These are phyloP conservation scores for Colletotrichum brevisporum DNA, from an alignment of 2,329 filamentous ascomycete genomes.

Conservation along the genomic window DNA sequence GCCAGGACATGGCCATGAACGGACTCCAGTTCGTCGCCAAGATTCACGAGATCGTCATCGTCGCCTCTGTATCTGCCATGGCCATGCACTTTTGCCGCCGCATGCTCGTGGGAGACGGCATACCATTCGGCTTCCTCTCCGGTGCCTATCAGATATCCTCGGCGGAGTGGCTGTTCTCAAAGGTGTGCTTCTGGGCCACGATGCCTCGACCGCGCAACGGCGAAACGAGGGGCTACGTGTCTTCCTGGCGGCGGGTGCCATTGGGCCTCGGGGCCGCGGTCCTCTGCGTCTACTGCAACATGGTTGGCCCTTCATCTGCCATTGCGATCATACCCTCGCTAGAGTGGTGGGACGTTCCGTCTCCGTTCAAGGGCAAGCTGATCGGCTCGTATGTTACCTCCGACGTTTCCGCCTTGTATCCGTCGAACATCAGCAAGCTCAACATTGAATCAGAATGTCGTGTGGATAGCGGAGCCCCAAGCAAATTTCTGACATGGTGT, in stretches of 20 bases:
- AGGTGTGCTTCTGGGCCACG: not conserved
- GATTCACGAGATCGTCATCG: slow-evolving; percentile 3
- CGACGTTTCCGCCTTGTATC: not conserved
- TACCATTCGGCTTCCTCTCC: not conserved
- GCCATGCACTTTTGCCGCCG: slow-evolving; percentile 7
- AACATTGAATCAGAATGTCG: not conserved
- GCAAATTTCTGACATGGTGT: too few species aligned
- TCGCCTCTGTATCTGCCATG: slow-evolving; percentile 1
- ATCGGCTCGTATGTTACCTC: not conserved
- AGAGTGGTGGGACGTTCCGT: not conserved
- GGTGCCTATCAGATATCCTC: not conserved
- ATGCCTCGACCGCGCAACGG: not conserved
- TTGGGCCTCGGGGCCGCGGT: not conserved
- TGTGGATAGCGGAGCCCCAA: not conserved
- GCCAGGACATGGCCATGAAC: not conserved
- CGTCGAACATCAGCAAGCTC: not conserved
- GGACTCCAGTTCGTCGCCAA: not conserved
- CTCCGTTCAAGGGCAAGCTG: not conserved
- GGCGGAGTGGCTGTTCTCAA: slow-evolving; percentile 1
- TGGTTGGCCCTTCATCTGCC: slow-evolving; percentile 1
- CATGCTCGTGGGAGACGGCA: not conserved
- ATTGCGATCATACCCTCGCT: slow-evolving; percentile 1
- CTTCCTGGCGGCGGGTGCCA: not conserved
- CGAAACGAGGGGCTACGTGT: not conserved
- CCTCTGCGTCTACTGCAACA: not conserved